These are phyloP conservation scores for Aphanomyces invadans DNA, from an alignment of 352 stramenopile genomes.

Conservation along the genomic window DNA sequence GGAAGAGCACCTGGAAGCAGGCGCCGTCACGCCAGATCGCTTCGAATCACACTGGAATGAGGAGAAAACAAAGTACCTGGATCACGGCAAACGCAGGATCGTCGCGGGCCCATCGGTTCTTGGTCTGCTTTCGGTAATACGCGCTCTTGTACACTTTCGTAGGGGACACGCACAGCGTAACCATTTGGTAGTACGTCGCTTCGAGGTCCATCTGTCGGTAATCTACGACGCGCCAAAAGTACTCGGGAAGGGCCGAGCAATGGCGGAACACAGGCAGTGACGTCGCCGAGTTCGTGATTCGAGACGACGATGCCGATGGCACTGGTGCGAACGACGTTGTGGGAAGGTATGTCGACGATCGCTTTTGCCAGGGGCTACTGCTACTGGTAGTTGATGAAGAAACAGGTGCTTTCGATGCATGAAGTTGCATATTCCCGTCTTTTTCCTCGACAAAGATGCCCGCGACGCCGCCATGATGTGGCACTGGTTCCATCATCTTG, in stretches of 20 bases:
- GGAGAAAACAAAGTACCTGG: constrained; percentile 83
- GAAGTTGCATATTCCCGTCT: not conserved
- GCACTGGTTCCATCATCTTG: constrained; percentile 14
- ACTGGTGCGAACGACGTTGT: not conserved
- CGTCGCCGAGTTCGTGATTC: not conserved
- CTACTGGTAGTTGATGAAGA: not conserved
- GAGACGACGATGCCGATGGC: not conserved
- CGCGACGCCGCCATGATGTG: not conserved
- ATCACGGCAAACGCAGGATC: constrained; percentile 95
- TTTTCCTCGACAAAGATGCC: not conserved
- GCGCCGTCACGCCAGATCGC: constrained; percentile 29
- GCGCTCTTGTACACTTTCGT: constrained; percentile 84
- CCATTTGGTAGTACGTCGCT: constrained; percentile 84
- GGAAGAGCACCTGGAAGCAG: constrained; percentile 25
- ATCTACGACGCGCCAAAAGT: constrained; percentile 70
- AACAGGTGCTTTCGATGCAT: too few species aligned
- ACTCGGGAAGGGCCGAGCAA: constrained; percentile 70
- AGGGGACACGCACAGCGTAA: constrained; percentile 76
- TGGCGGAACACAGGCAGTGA: constrained; percentile 45
- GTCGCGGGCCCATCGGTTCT: constrained; percentile 98
- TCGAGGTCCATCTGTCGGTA: constrained; percentile 86
- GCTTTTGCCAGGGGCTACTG: constrained; percentile 1
- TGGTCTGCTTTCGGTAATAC: constrained; percentile 91
- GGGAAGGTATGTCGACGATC: not conserved
- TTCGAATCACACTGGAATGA: too few species aligned